Conservation (phyloP, 805 yeast genomes). For the Candida quercuum region DNA sequence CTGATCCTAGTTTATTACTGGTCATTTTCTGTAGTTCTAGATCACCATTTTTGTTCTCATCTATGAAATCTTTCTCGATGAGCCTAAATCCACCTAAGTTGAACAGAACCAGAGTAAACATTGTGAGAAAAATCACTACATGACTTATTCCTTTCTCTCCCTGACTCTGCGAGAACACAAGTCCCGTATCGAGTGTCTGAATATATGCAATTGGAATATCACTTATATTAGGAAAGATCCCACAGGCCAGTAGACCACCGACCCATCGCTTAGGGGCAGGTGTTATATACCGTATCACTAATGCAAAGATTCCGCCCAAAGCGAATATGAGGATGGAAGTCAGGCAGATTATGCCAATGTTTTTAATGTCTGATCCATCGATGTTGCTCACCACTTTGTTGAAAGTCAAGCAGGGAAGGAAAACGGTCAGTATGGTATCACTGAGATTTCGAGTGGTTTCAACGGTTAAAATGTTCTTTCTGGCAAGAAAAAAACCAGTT, state of each 20-base stretch:
- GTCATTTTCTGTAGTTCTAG: conserved; percentile 10
- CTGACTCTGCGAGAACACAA: conserved; percentile 45
- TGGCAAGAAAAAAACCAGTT: conserved; percentile 62
- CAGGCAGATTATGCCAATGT: conserved; percentile 59
- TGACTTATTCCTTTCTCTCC: conserved; percentile 75
- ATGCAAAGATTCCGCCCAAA: conserved; percentile 36
- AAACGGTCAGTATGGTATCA: conserved; percentile 58
- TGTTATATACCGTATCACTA: conserved; percentile 37
- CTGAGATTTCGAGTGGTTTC: conserved; percentile 67
- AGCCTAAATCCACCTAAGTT: conserved; percentile 68
- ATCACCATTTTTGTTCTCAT: conserved; percentile 17
- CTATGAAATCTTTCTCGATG: conserved; percentile 60
- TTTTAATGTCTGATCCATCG: conserved; percentile 61
- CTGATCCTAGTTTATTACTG: conserved; percentile 9
- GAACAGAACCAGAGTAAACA: conserved; percentile 63
- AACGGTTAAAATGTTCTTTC: conserved; percentile 56
- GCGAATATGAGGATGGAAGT: conserved; percentile 39
- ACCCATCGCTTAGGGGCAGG: conserved; percentile 69
- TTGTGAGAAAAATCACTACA: conserved; percentile 64
- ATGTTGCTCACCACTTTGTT: conserved; percentile 64
- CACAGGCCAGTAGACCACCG: conserved; percentile 71
- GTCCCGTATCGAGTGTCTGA: conserved; percentile 63
- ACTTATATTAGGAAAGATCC: conserved; percentile 72
- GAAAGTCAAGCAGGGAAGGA: conserved; percentile 74
- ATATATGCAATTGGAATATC: conserved; percentile 84